Evolutionary conservation across 768 basidiomycete genomes (phyloP).

Genomic region (Ramaria rubella): DNA sequence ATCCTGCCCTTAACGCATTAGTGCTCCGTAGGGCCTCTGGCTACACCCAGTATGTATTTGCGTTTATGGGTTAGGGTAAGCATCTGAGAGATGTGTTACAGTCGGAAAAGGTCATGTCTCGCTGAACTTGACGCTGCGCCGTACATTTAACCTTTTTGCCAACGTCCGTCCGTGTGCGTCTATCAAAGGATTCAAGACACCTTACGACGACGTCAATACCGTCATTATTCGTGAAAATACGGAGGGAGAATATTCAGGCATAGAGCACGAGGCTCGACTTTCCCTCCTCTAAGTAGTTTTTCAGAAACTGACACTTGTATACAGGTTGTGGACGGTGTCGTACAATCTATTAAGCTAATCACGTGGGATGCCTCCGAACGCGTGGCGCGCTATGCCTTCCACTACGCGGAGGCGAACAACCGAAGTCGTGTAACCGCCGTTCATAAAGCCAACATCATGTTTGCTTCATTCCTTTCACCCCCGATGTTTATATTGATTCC

Average conservation of each 20-base stretch:
- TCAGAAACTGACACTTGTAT: constrained; percentile 6
- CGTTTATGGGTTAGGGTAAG: constrained; percentile 13
- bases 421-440: constrained; percentile 94
- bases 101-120: constrained; percentile 99
- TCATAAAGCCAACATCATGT: constrained; percentile 99
- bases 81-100: constrained; percentile 25
- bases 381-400: constrained; percentile 96
- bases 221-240: constrained; percentile 99
- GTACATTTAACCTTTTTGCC: constrained; percentile 97
- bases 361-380: constrained; percentile 99
- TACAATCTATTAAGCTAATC: constrained; percentile 99
- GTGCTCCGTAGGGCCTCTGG: constrained; percentile 69
- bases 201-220: constrained; percentile 97
- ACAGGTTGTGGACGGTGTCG: constrained; percentile 94
- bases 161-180: constrained; percentile 97
- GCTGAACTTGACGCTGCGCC: constrained; percentile 90
- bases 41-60: constrained; percentile 80
- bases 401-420: constrained; percentile 87
- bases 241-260: constrained; percentile 99
- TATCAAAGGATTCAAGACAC: constrained; percentile 95
- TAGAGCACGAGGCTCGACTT: constrained; percentile 90
- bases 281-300: constrained; percentile 1
- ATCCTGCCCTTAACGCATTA: constrained; percentile 4
- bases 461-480: constrained; percentile 23
- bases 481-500: constrained; percentile 16